Evolutionary conservation across 495 filamentous ascomycete genomes (phyloP).

Genomic region (Podospora conica): DNA sequence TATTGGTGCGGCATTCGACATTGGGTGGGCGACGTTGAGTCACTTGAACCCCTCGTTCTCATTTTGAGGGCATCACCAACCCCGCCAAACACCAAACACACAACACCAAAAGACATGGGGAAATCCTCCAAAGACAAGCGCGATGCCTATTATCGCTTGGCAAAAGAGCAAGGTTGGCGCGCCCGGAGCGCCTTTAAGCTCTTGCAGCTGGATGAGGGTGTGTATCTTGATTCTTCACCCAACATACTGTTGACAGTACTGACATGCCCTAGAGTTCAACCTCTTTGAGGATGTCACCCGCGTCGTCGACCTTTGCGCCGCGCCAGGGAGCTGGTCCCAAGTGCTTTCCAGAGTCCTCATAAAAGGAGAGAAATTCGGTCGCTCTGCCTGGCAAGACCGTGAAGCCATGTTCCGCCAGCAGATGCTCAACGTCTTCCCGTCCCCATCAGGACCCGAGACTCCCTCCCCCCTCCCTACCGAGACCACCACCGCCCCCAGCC

Average conservation of each 20-base stretch:
- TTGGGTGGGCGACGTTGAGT: not conserved
- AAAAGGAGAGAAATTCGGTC: conserved; percentile 83
- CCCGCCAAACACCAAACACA: not conserved
- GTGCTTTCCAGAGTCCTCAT: conserved; percentile 89
- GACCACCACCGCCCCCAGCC: conserved; percentile 33
- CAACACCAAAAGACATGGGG: conserved; percentile 58
- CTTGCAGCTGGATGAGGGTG: conserved; percentile 82
- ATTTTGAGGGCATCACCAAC: not conserved
- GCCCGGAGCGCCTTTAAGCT: conserved; percentile 95
- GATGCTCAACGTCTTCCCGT: conserved; percentile 42
- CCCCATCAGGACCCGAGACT: conserved; percentile 26
- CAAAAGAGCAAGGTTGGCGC: conserved; percentile 98
- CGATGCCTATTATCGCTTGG: conserved; percentile 93
- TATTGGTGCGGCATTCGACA: not conserved
- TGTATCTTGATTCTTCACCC: not conserved
- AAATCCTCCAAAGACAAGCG: conserved; percentile 99
- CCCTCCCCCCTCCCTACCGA: not conserved
- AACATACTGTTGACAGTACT: not conserved
- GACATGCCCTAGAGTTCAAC: conserved; percentile 62
- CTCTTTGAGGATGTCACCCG: conserved; percentile 82
- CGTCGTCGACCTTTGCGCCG: conserved; percentile 93
- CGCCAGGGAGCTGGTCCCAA: conserved; percentile 94
- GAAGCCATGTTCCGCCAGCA: conserved; percentile 55
- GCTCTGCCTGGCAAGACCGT: conserved; percentile 77
- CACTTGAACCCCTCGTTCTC: not conserved